Base-by-base conservation (phyloP, 2,329 filamentous ascomycete species). In the Gliomastix tumulicola region DNA sequence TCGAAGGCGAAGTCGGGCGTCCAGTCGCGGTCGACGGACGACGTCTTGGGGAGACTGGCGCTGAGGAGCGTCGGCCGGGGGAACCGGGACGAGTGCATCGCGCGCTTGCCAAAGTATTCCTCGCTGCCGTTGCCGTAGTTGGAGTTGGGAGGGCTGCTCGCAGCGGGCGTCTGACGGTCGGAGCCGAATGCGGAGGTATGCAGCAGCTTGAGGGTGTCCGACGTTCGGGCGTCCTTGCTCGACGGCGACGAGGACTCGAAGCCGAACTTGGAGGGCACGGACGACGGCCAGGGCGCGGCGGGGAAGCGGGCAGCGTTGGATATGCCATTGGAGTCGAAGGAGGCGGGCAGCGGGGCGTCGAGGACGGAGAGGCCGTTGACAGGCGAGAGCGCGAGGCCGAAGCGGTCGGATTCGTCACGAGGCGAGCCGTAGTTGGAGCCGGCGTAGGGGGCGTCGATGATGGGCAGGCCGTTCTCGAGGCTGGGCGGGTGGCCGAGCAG, bases 291-390 rank as follows among this genome's bases (percentile, higher is more conserved):
- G 1, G 89, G 88, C 0, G 86, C 92, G 21, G 62, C 66, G 15
- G 69, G 69, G 56, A 89, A 88, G 41, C 88, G 79, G 15, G 90
- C 89, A 43, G 88, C 88, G 56, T 90, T 86, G 10, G 89, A 96
- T 36, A 96, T 86, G 34, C 89, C 90, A 53, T 96, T 92, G 49
- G 88, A 94, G 60, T 97, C 92, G 57, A 97, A 96, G 0, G 90
- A 97, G 8, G 89, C 87, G 2, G 92, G 92, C 8, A 97, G 74
- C 13, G 88, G 88, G 3, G 88, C 92, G 63, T 97, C 90, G 44
- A 96, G 74, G 12, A 94, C 86, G n/a, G 86, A 92, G n/a, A 95
- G 59, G 36, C 78, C 77, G 48, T 78, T 76, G 34, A 74, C 74
- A 1, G 89, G 88, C 12, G 89, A 94, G 36, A 92, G 74, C 18